Conservation (phyloP, 306 rosid species). For the Clitoria ternatea region DNA sequence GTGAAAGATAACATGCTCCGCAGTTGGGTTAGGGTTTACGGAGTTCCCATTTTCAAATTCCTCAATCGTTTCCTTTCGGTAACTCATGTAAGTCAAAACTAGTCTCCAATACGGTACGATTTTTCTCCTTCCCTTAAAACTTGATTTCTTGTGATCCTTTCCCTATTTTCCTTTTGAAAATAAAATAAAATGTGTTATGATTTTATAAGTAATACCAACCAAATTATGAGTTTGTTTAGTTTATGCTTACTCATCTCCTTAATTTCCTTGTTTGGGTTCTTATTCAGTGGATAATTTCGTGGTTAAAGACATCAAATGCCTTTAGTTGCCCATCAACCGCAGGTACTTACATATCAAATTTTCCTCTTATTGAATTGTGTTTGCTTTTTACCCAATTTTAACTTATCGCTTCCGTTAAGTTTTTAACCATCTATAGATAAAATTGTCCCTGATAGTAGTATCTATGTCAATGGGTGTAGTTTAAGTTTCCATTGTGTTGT, state of each 20-base stretch:
- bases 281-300: slow-evolving; percentile 47
- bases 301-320: slow-evolving; percentile 54
- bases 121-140: neutral
- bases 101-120: neutral
- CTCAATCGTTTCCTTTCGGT: neutral
- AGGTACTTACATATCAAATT: slow-evolving; percentile 46
- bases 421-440: neutral
- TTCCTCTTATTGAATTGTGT: neutral
- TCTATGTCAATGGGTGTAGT: neutral
- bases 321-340: slow-evolving; percentile 67
- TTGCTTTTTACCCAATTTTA: neutral
- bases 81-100: neutral
- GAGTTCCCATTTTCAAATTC: neutral
- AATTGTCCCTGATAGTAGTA: neutral
- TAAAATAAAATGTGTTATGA: no score
- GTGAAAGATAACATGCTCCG: slow-evolving; percentile 1
- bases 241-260: neutral
- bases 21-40: neutral
- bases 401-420: neutral
- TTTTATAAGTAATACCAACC: neutral
- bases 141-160: neutral
- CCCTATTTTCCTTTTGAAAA: neutral
- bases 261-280: slow-evolving; percentile 1
- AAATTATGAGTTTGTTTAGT: neutral
- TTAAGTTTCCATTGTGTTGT: neutral